phyloP scores from a whole-genome alignment of 495 filamentous ascomycete genomes.

The Penicillium desertorum region DNA sequence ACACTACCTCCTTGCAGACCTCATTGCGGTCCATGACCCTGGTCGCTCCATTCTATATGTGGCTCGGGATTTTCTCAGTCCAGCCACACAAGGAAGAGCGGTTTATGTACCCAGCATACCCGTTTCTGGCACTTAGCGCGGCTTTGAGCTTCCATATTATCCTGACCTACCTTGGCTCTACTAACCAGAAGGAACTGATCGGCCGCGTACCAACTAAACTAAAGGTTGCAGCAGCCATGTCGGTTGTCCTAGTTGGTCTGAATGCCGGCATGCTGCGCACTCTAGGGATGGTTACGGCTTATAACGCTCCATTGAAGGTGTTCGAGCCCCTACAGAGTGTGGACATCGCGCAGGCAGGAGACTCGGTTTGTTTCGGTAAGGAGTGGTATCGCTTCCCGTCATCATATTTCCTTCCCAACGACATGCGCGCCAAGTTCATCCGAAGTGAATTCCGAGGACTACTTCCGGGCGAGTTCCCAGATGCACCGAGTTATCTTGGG shows the following conservation, averaged over 20 bases:
- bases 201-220: conserved; percentile 68
- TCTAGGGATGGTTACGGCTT: conserved; percentile 79
- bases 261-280: conserved; percentile 68
- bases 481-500: conserved; percentile 58
- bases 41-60: conserved; percentile 85
- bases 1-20: conserved; percentile 44
- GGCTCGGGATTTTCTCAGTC: conserved; percentile 85
- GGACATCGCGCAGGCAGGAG: conserved; percentile 53
- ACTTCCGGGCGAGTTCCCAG: conserved; percentile 85
- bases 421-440: conserved; percentile 80
- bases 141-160: conserved; percentile 80
- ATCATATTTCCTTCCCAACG: conserved; percentile 81
- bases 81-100: conserved; percentile 98
- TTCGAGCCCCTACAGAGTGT: conserved; percentile 58
- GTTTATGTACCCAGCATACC: conserved; percentile 98
- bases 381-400: conserved; percentile 99
- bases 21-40: conserved; percentile 71
- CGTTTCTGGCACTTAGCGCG: conserved; percentile 87
- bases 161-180: conserved; percentile 66
- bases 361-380: conserved; percentile 84
- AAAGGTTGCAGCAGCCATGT: conserved; percentile 61
- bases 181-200: conserved; percentile 60
- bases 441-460: conserved; percentile 86
- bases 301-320: conserved; percentile 79
- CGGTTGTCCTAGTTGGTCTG: conserved; percentile 56